Percentiles rank a stretch among this genome's conserved stretches.
Evolutionary conservation across 441 rosid genomes (phyloP).

Genomic region (Kokia cookei): DNA sequence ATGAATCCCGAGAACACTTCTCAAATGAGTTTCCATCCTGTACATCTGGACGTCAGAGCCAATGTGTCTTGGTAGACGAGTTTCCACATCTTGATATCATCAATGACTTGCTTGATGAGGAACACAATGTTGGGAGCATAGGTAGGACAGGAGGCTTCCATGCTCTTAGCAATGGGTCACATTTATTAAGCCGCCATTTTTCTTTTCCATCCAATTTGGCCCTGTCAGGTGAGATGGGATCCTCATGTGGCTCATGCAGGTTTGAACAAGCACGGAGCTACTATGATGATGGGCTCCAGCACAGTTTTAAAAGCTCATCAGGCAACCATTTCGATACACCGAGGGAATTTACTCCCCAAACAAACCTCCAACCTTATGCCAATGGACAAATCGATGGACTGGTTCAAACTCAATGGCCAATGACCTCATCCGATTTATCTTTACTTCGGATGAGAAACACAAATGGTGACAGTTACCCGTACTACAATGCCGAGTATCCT

Average conservation of each 20-base stretch:
- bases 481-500: conserved; percentile 34
- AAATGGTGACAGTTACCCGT: conserved; percentile 47
- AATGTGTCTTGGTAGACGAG: conserved; percentile 57
- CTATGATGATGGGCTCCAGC: conserved; percentile 47
- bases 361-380: conserved; percentile 32
- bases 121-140: conserved; percentile 41
- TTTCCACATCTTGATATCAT: conserved; percentile 93
- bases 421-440: conserved; percentile 55
- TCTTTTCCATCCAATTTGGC: conserved; percentile 51
- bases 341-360: conserved; percentile 48
- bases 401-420: conserved; percentile 57
- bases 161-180: conserved; percentile 33
- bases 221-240: conserved; percentile 36
- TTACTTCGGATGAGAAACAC: conserved; percentile 46
- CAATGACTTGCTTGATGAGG: conserved; percentile 89
- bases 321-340: conserved; percentile 36
- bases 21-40: conserved; percentile 33
- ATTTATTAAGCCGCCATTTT: conserved; percentile 38
- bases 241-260: conserved; percentile 46
- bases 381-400: conserved; percentile 59
- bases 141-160: conserved; percentile 31
- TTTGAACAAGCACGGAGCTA: conserved; percentile 57
- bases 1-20: conserved; percentile 26
- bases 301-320: conserved; percentile 36
- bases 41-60: conserved; percentile 44